phyloP scores from a whole-genome alignment of 257 asterid genomes.

The Jacaranda copaia region DNA sequence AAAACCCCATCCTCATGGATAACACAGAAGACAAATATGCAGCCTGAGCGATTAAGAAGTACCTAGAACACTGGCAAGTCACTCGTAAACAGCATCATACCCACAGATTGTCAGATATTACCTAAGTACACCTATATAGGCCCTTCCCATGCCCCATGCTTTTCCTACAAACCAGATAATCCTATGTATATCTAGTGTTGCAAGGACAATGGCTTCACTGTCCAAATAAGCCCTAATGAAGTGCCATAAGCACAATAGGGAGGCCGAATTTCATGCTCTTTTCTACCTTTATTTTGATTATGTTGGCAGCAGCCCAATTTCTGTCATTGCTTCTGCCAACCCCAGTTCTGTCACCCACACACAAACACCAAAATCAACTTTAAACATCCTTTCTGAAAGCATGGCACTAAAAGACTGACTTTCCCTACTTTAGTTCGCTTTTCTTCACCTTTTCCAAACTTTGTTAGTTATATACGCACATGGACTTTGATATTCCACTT shows the following conservation, averaged over 20 bases:
- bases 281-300: conserved; percentile 9
- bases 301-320: conserved; percentile 14
- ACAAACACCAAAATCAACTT: conserved; percentile 18
- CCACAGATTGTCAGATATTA: conserved; percentile 7
- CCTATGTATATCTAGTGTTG: not conserved
- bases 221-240: conserved; percentile 29
- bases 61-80: not conserved
- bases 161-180: conserved; percentile 25
- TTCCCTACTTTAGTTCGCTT: conserved; percentile 10
- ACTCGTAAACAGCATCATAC: conserved; percentile 1
- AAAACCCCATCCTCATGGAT: not conserved
- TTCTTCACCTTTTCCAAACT: conserved; percentile 24
- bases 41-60: not conserved
- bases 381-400: conserved; percentile 25
- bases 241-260: conserved; percentile 21
- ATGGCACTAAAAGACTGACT: not conserved
- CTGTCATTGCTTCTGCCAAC: conserved; percentile 32
- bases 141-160: conserved; percentile 25
- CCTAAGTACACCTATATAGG: not conserved
- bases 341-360: conserved; percentile 30
- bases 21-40: not conserved
- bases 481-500: conserved; percentile 9
- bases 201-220: conserved; percentile 23
- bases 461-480: conserved; percentile 14
- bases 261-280: conserved; percentile 21